Evolutionary conservation across 345 rosid genomes (phyloP), one percentile per base, ranked within the genome.

Genomic region (Acer campestre): DNA sequence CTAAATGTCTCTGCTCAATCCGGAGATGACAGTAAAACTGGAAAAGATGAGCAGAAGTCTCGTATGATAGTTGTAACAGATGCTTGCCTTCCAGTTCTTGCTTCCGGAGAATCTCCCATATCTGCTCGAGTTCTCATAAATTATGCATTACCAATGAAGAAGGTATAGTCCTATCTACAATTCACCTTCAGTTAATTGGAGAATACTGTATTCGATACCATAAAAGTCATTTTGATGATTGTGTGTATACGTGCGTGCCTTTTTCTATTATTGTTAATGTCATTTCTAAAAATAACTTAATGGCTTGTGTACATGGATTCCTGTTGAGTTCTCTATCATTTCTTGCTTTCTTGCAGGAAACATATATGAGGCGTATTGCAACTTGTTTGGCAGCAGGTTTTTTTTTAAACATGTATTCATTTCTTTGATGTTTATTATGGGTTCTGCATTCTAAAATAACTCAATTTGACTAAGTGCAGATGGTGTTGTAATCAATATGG

Each of bases 401-500:
- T 79, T 73, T 76, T 63, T 55, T 10, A 70, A 62, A 67, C 27
- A 53, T n/a, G 11, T 61, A 17, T 38, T 66, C 25, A 42, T 29
- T 74, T 63, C 22, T 58, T 69, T 3, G 56, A 65, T 16, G 27
- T 68, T 1, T 61, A 35, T 31, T 16, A 20, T 71, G 46, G 66
- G 44, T 40, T 78, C 31, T 76, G 67, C 72, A 68, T 77, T 71
- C 78, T 27, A 1, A 64, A 18, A 35, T 74, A 67, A 72, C 67
- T 46, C 48, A 18, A 12, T 62, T 6, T 22, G 65, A 63, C 61
- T 20, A 44, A 83, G 16, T 80, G 79, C 89, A 95, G 99, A 93
- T 90, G 99, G 98, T 74, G 87, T 92, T 78, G 88, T 89, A 1
- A 92, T 95, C 85, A 95, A 95, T 82, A 88, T 95, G 93, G 94